Evolutionary conservation across 139 green algal species (phyloP), one percentile per base, ranked within the genome.

Genomic region (Chlamydomonas sp.): DNA sequence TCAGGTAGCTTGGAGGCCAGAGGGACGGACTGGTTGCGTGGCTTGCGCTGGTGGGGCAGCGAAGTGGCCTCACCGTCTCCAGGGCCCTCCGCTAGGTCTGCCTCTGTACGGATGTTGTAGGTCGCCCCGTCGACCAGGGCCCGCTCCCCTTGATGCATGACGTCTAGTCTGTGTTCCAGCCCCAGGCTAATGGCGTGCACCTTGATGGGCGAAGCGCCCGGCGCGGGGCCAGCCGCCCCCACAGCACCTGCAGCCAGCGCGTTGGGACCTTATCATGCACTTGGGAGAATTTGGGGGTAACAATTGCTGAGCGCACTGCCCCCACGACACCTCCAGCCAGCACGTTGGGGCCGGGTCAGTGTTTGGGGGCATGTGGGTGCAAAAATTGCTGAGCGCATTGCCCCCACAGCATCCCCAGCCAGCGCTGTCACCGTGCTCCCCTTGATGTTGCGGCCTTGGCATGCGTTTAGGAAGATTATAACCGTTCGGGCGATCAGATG

Each of bases 161-260:
- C 79, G 57, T 86, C 66, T 16, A 89, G 71, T 68, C 88, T 72
- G 74, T 92, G 90, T 73, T 82, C 84, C 1, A 9, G 7, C 2
- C 91, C 90, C 12, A 93, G 91, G 18, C 91, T 90, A 84, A 94
- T 92, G 2, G 90, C 93, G 81, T 94, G 84, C 2, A 93, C 49
- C 16, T 78, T 93, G 15, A 93, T 71, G 12, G 82, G 57, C 71
- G 73, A 68, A 15, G 71, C 78, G 59, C 8, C 10, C 17, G 57
- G 76, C 3, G 84, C 84, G 79, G 80, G 76, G 60, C 76, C 78
- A 12, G 71, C 59, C 71, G 10, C 10, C 82, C 78, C 69, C 59
- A 86, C 63, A 79, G 74, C 3, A 10, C n/a, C 20, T 60, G 31
- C 31, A 49, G 31, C 31, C 31, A 49, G 31, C 31, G 31, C 31